Evolutionary conservation across 2,329 filamentous ascomycete genomes (phyloP), one percentile per base, ranked within the genome.

Genomic region (Sporothrix phasma): DNA sequence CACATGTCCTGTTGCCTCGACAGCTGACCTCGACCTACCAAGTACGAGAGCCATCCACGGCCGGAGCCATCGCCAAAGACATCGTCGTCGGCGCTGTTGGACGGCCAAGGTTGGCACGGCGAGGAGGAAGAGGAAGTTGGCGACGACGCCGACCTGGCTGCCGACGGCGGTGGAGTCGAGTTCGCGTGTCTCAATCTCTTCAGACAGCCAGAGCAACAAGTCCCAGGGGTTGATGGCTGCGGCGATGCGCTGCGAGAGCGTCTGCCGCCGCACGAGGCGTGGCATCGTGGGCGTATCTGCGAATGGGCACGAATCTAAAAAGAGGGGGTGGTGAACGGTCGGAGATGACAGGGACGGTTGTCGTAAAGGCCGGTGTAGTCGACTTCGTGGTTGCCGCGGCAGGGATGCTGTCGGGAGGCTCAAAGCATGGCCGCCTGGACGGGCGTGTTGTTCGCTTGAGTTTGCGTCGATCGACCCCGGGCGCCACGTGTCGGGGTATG

Each of bases 151-250:
- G 19, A 96, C 78, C 61, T 90, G 86, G 5, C 86, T 84, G 29
- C 90, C 89, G 74, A 90, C 88, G 41, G 86, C 78, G 69, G 89
- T 88, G 22, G 93, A 90, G 69, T 97, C 90, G 86, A 92, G 95
- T 70, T 96, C 90, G 72, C 88, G 87, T 31, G 91, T 91, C 73
- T 97, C 92, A 66, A 99, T 83, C 76, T 96, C 90, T 74, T 97
- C 93, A 0, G 90, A 95, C 1, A 96, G 76, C 89, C 91, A 96
- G 19, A 99, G 84, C 62, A 94, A 78, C 72, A 93, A 89, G 76
- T 99, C 94, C 78, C 89, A 88, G 3, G 90, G 91, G 72, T 97
- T 93, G 65, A 97, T 79, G 74, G 86, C 86, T 64, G 89, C 82
- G 73, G 86, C 85, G 74, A 97, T 82, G 74, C 93, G 90, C 81